phyloP scores from a whole-genome alignment of 2,329 filamentous ascomycete species.

The Claviceps sp. region DNA sequence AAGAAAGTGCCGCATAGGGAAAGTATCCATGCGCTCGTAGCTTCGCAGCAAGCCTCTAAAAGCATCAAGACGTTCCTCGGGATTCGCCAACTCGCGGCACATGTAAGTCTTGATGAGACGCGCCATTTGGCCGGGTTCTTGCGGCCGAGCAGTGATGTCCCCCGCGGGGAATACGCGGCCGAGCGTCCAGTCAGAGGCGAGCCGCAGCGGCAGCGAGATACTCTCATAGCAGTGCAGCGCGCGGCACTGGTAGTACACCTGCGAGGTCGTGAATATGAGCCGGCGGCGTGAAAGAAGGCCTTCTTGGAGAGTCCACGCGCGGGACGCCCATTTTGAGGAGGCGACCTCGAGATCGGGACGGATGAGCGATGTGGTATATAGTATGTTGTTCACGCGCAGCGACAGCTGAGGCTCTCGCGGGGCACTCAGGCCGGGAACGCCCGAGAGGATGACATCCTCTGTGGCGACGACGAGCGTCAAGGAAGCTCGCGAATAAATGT shows the following conservation, averaged over 20 bases:
- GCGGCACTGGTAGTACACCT: constrained; percentile 25
- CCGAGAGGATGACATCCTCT: constrained; percentile 15
- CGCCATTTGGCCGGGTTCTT: constrained; percentile 14
- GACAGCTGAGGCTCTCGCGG: constrained; percentile 22
- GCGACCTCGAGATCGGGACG: constrained; percentile 22
- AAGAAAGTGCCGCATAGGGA: constrained; percentile 17
- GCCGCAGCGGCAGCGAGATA: constrained; percentile 19
- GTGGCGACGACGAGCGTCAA: constrained; percentile 24
- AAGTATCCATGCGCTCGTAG: constrained; percentile 15
- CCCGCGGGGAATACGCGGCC: constrained; percentile 20
- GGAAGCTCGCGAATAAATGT: constrained; percentile 20
- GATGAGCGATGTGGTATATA: constrained; percentile 23
- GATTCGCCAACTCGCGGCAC: constrained; percentile 14
- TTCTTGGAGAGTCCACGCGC: constrained; percentile 25
- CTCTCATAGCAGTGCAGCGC: constrained; percentile 24
- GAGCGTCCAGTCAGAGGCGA: constrained; percentile 17
- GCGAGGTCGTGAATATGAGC: constrained; percentile 23
- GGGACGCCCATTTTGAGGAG: constrained; percentile 21
- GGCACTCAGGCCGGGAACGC: constrained; percentile 22
- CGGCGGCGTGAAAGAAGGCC: constrained; percentile 21
- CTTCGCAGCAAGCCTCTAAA: constrained; percentile 19
- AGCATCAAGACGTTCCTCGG: constrained; percentile 20
- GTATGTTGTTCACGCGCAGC: constrained; percentile 17
- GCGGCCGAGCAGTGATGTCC: constrained; percentile 5
- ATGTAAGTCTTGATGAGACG: constrained; percentile 19